Base-by-base conservation (phyloP, 176 grass and related monocot genomes). In the Ampelocalamus luodianensis region DNA sequence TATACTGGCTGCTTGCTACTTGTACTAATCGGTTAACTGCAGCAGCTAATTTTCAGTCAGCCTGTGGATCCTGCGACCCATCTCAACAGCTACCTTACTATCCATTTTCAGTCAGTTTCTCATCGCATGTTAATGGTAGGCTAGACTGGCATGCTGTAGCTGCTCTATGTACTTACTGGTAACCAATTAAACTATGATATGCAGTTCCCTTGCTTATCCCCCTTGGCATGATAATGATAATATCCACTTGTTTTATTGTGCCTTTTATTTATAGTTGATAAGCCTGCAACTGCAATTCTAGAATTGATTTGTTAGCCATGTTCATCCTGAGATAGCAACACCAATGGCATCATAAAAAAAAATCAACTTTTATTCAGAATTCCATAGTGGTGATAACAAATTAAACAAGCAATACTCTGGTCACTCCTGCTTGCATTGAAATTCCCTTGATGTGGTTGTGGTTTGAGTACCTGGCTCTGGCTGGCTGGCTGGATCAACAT, bases 161-260 rank as follows among this genome's bases (percentile, higher is more conserved):
- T 69, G 64, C 27, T 73, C 12, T 58, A 15, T 78, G n/a, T 83
- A 72, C 37, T 65, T 55, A 27, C n/a, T 60, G 5, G 10, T 60
- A 23, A 4, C 23, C 24, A 18, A 86, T 17, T 64, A 16, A 75
- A 50, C 71, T 37, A 51, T 29, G 56, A 24, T 65, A 71, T 63
- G 61, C 40, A 71, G 54, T 8, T 43, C 24, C 55, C 7, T 44
- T 44, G 8, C 65, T 77, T 65, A 20, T 38, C 58, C 34, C 58
- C 44, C 1, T 54, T 45, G 14, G 26, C 60, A 59, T 22, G 39
- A 5, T 78, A 37, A 55, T 29, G 71, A 56, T 38, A 18, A 13
- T 58, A 37, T 51, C 18, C 37, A 53, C 18, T 56, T 68, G 44
- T 65, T 53, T 14, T 5, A 11, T 0, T 74, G 17, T 74, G 24